Evolutionary conservation across 768 basidiomycete genomes (phyloP).

Genomic region (Thelephora aurantiotincta): DNA sequence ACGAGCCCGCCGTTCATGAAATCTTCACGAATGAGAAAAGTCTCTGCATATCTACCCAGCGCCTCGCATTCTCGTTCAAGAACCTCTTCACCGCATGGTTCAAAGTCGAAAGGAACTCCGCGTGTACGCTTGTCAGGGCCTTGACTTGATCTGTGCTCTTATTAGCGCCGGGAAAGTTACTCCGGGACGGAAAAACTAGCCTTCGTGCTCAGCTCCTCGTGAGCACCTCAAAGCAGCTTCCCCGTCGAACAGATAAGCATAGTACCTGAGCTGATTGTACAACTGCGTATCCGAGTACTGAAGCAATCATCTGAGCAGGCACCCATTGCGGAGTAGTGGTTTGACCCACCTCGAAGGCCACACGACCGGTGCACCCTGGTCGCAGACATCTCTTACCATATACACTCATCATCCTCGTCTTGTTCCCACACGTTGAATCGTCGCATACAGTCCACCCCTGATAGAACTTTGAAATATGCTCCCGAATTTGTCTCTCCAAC

Average conservation of each 20-base stretch:
- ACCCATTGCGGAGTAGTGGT: neutral
- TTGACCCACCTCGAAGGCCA: constrained; percentile 60
- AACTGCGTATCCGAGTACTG: constrained; percentile 78
- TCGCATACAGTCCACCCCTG: constrained; percentile 82
- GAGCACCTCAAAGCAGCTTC: constrained; percentile 44
- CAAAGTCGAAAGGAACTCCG: constrained; percentile 36
- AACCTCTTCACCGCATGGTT: constrained; percentile 55
- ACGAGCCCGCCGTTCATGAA: constrained; percentile 13
- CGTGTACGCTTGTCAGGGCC: constrained; percentile 36
- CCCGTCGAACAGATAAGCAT: constrained; percentile 60
- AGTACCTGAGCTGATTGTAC: constrained; percentile 87
- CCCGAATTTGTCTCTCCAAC: constrained; percentile 75
- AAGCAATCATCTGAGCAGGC: neutral
- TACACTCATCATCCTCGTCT: constrained; percentile 90
- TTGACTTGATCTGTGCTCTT: constrained; percentile 36
- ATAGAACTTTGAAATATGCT: constrained; percentile 70
- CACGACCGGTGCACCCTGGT: constrained; percentile 50
- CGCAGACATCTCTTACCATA: constrained; percentile 76
- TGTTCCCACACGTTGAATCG: constrained; percentile 68
- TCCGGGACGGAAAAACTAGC: constrained; percentile 16
- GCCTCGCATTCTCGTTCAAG: constrained; percentile 74
- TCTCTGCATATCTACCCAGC: constrained; percentile 72
- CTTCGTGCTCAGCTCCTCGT: constrained; percentile 27
- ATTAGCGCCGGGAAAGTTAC: neutral
- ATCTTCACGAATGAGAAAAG: constrained; percentile 78